Evolutionary conservation across 305 asterid genomes (phyloP).

Genomic region (Plantago lanceolata): DNA sequence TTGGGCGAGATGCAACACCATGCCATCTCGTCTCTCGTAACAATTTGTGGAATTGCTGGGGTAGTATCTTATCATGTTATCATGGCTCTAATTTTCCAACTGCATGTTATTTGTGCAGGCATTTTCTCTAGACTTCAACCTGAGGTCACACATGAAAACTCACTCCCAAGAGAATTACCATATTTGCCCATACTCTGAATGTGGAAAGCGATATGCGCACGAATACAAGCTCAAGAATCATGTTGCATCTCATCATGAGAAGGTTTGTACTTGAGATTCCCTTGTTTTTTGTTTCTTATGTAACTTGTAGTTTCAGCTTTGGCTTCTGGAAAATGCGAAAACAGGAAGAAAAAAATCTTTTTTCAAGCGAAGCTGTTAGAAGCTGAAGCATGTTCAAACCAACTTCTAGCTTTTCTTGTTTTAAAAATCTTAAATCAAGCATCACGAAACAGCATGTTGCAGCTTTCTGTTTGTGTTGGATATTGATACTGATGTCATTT

Average conservation of each 20-base stretch:
- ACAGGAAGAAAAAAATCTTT: too few relatives aligned
- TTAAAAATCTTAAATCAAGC: too few relatives aligned
- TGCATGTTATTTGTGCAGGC: slow-evolving; percentile 51
- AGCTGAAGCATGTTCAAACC: too few relatives aligned
- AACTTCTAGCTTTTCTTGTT: too few relatives aligned
- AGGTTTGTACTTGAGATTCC: slow-evolving; percentile 43
- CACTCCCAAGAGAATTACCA: slow-evolving; percentile 98
- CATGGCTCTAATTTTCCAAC: slow-evolving; percentile 2
- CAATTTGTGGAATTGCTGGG: too few relatives aligned
- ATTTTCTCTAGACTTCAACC: slow-evolving; percentile 91
- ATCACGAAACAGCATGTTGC: too few relatives aligned
- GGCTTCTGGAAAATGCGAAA: too few relatives aligned
- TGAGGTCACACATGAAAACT: slow-evolving; percentile 95
- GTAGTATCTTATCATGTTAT: too few relatives aligned
- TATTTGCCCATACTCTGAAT: slow-evolving; percentile 82
- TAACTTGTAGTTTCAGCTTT: background rate
- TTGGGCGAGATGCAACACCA: too few relatives aligned
- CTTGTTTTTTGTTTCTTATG: background rate
- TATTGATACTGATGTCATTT: slow-evolving; percentile 1
- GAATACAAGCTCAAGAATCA: slow-evolving; percentile 97
- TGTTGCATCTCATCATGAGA: slow-evolving; percentile 73
- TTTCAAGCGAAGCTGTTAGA: too few relatives aligned
- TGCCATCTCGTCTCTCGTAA: too few relatives aligned
- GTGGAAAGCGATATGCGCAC: slow-evolving; percentile 95
- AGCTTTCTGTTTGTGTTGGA: background rate